phyloP scores from a whole-genome alignment of 129 eudicot species.

The Chrysanthemum seticuspe region DNA sequence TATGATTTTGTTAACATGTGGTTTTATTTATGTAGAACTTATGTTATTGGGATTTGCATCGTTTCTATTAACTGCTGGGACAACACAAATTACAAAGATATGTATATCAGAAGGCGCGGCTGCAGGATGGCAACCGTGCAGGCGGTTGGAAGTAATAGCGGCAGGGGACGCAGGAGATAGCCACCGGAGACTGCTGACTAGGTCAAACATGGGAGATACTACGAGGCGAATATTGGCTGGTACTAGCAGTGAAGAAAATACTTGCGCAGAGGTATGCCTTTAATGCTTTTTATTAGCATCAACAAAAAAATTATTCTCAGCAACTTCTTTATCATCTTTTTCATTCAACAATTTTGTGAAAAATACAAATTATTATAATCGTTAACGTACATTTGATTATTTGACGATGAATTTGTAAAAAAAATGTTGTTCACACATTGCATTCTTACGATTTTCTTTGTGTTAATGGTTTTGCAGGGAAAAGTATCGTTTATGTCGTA shows the following conservation, averaged over 20 bases:
- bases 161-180: slow-evolving; percentile 21
- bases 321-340: too few relatives aligned
- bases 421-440: not conserved
- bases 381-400: too few relatives aligned
- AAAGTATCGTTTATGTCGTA: slow-evolving; percentile 66
- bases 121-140: slow-evolving; percentile 61
- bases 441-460: not conserved
- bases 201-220: slow-evolving; percentile 27
- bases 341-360: too few relatives aligned
- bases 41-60: slow-evolving; percentile 81
- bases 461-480: slow-evolving; percentile 46
- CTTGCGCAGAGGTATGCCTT: slow-evolving; percentile 46
- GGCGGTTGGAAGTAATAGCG: slow-evolving; percentile 22
- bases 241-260: slow-evolving; percentile 30
- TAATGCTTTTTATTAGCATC: not conserved
- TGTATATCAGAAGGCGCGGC: slow-evolving; percentile 53
- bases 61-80: slow-evolving; percentile 58
- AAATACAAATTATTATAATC: too few relatives aligned
- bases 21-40: slow-evolving; percentile 45
- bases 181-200: slow-evolving; percentile 52
- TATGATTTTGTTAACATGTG: not conserved
- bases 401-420: too few relatives aligned
- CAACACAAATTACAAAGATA: slow-evolving; percentile 45
- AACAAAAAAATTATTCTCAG: too few relatives aligned
- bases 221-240: slow-evolving; percentile 42